Base-by-base conservation (phyloP, 1,139 yeast species). In the Kurtzmaniella natalensis region DNA sequence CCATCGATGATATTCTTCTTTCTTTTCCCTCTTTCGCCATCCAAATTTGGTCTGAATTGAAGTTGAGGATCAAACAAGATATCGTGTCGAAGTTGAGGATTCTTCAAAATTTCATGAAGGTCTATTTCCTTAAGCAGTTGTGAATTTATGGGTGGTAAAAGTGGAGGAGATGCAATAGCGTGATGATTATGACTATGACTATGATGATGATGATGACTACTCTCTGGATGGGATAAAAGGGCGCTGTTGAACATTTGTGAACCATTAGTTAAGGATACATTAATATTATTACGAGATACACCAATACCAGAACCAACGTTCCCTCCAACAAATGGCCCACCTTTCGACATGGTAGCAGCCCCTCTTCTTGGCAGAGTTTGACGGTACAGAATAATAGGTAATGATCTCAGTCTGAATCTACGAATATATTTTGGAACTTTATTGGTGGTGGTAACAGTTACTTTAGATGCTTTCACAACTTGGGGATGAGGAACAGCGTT, bases 11-110 rank as follows among this genome's bases (percentile, higher is more conserved):
- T 68, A 37, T 72, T 61, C 55, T 81, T 81, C 69, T 87, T 86
- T 41, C 88, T 72, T 46, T 78, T 70, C 25, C 95, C 96, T 36
- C 95, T 67, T 58, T 86, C 95, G 34, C 96, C 95, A 57, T 88
- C 95, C 46, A 87, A 64, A 55, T 89, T 85, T 27, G 96, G 96
- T 47, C 96, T 72, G 57, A 88, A 88, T 64, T 88, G 96, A 39
- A 89, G 70, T 53, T 85, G 87, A 13, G 96, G 95, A 60, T 89
- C 96, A 54, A 89, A 89, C 18, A 87, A 71, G 38, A 89, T 86
- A 53, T 89, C 97, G 55, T 89, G 97, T 43, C 97, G 76, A 39
- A 89, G 68, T 57, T 87, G 96, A 7, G 96, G 96, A 58, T 89
- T 89, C 53, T 85, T 85, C 48, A 89, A 70, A 37, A 92, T 88